Evolutionary conservation across 495 filamentous ascomycete genomes (phyloP).

Genomic region (Filosporella fistucella): DNA sequence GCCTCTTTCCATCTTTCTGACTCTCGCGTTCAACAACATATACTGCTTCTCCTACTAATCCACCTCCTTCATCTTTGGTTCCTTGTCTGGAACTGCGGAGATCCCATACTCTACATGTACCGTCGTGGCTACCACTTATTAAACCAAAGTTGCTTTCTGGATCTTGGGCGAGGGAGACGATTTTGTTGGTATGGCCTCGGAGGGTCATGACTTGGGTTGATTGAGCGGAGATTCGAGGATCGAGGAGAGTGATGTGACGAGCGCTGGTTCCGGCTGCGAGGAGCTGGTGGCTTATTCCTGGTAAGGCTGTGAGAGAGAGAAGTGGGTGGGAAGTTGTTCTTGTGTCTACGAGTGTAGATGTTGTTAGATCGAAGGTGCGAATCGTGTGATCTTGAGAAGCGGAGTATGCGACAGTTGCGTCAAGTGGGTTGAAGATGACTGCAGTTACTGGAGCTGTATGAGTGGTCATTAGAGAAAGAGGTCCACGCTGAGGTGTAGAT

Average conservation of each 20-base stretch:
- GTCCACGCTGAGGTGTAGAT: conserved; percentile 67
- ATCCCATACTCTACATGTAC: conserved; percentile 91
- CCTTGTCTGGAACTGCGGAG: conserved; percentile 66
- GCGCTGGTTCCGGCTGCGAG: conserved; percentile 82
- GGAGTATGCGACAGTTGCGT: conserved; percentile 86
- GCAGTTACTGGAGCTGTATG: conserved; percentile 71
- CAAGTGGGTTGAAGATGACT: conserved; percentile 76
- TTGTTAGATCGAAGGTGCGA: conserved; percentile 87
- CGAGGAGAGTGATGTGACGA: conserved; percentile 84
- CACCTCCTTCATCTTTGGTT: conserved; percentile 50
- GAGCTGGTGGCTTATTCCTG: conserved; percentile 45
- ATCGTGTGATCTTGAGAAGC: conserved; percentile 84
- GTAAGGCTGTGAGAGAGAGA: conserved; percentile 49
- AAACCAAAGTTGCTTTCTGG: conserved; percentile 75
- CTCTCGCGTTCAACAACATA: conserved; percentile 76
- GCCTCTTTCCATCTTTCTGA: conserved; percentile 46
- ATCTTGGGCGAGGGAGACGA: conserved; percentile 63
- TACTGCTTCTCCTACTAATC: conserved; percentile 71
- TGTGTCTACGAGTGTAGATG: conserved; percentile 65
- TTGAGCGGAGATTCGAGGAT: conserved; percentile 72
- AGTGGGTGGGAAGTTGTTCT: conserved; percentile 78
- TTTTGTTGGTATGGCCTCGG: conserved; percentile 82
- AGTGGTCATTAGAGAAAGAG: conserved; percentile 64
- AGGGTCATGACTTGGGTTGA: conserved; percentile 80
- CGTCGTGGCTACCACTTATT: conserved; percentile 81